phyloP scores from a whole-genome alignment of 257 asterid genomes.

The Solanum bulbocastanum region DNA sequence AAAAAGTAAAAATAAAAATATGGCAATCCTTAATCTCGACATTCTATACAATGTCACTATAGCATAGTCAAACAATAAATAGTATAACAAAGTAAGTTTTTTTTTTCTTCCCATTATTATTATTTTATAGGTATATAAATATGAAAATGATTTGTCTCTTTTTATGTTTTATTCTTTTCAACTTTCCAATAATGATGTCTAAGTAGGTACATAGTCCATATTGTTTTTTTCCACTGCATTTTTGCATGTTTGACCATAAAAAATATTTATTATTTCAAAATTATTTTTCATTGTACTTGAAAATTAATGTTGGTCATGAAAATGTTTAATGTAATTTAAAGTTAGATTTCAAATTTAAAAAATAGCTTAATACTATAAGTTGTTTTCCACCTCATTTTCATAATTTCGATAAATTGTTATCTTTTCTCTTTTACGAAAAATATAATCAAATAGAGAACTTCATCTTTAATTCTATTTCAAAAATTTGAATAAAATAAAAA shows the following conservation, averaged over 20 bases:
- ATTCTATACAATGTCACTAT: not conserved
- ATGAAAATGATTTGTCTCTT: not conserved
- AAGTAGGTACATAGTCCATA: not conserved
- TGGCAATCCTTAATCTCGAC: not conserved
- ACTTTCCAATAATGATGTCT: not conserved
- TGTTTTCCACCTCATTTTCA: not conserved
- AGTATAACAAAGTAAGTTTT: not conserved
- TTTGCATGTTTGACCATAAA: not conserved
- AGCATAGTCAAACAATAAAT: not conserved
- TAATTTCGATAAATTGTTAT: too few species aligned
- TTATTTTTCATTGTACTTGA: too few species aligned
- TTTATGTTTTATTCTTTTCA: not conserved
- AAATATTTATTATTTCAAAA: too few species aligned
- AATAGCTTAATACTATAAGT: too few species aligned
- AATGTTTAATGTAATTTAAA: too few species aligned
- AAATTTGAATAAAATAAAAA: too few species aligned
- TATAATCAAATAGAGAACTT: too few species aligned
- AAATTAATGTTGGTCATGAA: too few species aligned
- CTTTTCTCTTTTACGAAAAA: too few species aligned
- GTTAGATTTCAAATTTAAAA: too few species aligned
- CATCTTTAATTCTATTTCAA: too few species aligned
- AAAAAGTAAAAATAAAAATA: not conserved
- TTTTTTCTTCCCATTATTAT: too few species aligned
- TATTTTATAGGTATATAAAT: not conserved
- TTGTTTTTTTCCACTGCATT: not conserved